Conservation (phyloP, 495 filamentous ascomycete species). For the Pyrenopolyporus hunteri region DNA sequence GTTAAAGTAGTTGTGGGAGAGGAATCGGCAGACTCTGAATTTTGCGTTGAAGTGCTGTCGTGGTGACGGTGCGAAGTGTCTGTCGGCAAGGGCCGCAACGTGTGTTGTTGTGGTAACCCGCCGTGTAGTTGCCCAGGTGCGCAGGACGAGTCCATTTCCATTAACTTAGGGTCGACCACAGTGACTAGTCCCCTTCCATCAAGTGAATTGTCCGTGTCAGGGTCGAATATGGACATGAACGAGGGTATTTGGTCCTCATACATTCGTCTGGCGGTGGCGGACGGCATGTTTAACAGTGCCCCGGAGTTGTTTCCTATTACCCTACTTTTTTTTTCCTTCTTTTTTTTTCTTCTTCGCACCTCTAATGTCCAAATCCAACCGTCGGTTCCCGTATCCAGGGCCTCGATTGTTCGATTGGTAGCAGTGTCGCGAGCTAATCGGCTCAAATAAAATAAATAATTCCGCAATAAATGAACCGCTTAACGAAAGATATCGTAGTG, state of each 20-base stretch:
- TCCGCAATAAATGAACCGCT: slow-evolving; percentile 4
- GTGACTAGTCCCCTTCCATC: slow-evolving; percentile 53
- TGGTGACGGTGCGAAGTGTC: slow-evolving; percentile 61
- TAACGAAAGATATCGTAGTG: slow-evolving; percentile 21
- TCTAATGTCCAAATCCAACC: too few relatives aligned
- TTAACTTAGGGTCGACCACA: slow-evolving; percentile 52
- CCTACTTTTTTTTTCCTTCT: slow-evolving; percentile 12
- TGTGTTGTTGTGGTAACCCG: slow-evolving; percentile 39
- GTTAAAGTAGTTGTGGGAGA: slow-evolving; percentile 94
- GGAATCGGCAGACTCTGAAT: slow-evolving; percentile 86
- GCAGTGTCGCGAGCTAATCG: slow-evolving; percentile 10
- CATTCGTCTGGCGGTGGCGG: slow-evolving; percentile 56
- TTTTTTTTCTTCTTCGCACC: background rate
- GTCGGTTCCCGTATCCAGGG: background rate
- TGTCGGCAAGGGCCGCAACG: slow-evolving; percentile 44
- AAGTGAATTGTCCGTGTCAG: slow-evolving; percentile 50
- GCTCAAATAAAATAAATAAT: slow-evolving; percentile 5
- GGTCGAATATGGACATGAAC: slow-evolving; percentile 73
- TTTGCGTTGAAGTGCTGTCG: slow-evolving; percentile 76
- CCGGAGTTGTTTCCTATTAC: background rate
- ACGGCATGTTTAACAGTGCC: slow-evolving; percentile 56
- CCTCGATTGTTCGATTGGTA: slow-evolving; percentile 3
- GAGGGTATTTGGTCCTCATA: slow-evolving; percentile 73
- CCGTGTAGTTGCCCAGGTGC: slow-evolving; percentile 25
- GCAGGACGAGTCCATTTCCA: slow-evolving; percentile 47